These are phyloP conservation scores for Solanum virginianum DNA, from an alignment of 257 asterid species.

Conservation along the genomic window DNA sequence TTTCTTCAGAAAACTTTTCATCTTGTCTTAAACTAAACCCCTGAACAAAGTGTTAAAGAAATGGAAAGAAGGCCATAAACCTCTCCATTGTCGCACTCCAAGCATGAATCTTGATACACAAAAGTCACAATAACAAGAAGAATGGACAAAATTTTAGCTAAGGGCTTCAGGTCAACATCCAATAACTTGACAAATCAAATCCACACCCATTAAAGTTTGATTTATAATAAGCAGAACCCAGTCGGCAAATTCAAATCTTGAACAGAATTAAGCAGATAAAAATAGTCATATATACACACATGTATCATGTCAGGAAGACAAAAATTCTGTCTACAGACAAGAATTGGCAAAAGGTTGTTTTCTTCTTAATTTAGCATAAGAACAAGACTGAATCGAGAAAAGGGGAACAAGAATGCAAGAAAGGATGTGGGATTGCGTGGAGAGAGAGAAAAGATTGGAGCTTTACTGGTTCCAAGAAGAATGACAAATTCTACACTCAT, in stretches of 20 bases:
- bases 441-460: neutral
- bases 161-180: conserved; percentile 24
- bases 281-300: neutral
- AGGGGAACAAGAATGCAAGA: neutral
- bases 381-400: conserved; percentile 3
- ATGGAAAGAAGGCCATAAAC: conserved; percentile 27
- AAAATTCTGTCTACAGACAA: neutral
- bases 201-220: conserved; percentile 11
- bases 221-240: neutral
- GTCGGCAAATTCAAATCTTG: neutral
- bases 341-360: neutral
- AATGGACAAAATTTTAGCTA: neutral
- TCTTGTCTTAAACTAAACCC: conserved; percentile 14
- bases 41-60: conserved; percentile 29
- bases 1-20: conserved; percentile 78
- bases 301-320: neutral
- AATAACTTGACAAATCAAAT: neutral
- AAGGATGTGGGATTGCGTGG: conserved; percentile 23
- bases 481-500: neutral
- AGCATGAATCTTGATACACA: conserved; percentile 29
- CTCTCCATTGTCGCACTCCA: conserved; percentile 49
- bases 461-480: neutral
- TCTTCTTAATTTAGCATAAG: neutral
- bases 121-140: conserved; percentile 3
- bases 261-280: neutral